Evolutionary conservation across 2,329 filamentous ascomycete species (phyloP).

Genomic region (Alternaria panax): DNA sequence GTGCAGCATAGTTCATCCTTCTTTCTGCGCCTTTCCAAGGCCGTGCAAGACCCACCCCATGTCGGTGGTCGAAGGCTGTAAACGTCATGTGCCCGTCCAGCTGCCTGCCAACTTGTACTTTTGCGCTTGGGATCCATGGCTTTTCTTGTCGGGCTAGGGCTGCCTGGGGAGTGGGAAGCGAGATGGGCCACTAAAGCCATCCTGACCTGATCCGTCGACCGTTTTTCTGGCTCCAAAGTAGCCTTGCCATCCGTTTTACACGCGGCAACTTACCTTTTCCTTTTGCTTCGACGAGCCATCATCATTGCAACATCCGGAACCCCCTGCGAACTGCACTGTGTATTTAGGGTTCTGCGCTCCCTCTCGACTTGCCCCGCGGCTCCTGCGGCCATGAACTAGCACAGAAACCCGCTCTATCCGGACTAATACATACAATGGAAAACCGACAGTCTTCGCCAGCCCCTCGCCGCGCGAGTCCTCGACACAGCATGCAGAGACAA

Average conservation of each 20-base stretch:
- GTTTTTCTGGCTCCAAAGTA: constrained; percentile 31
- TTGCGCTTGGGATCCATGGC: constrained; percentile 31
- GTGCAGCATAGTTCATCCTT: constrained; percentile 28
- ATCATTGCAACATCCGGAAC: not conserved
- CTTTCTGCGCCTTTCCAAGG: constrained; percentile 27
- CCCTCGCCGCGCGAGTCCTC: constrained; percentile 25
- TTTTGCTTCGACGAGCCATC: constrained; percentile 9
- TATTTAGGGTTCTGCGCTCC: not conserved
- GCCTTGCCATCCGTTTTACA: constrained; percentile 22
- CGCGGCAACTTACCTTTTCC: constrained; percentile 12
- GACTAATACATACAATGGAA: constrained; percentile 33
- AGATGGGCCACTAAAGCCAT: constrained; percentile 37
- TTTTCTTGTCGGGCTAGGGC: constrained; percentile 30
- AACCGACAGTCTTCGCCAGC: constrained; percentile 34
- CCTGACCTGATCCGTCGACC: constrained; percentile 33
- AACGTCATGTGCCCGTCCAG: constrained; percentile 46
- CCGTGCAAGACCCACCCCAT: constrained; percentile 38
- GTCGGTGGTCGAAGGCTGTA: constrained; percentile 28
- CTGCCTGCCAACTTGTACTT: constrained; percentile 21
- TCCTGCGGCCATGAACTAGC: constrained; percentile 33
- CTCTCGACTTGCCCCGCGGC: constrained; percentile 21
- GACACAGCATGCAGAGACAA: constrained; percentile 37
- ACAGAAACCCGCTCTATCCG: constrained; percentile 26
- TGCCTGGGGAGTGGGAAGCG: constrained; percentile 26
- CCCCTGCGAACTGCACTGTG: not conserved